phyloP scores from a whole-genome alignment of 139 green algal species.

The Chlamydomonas incerta region DNA sequence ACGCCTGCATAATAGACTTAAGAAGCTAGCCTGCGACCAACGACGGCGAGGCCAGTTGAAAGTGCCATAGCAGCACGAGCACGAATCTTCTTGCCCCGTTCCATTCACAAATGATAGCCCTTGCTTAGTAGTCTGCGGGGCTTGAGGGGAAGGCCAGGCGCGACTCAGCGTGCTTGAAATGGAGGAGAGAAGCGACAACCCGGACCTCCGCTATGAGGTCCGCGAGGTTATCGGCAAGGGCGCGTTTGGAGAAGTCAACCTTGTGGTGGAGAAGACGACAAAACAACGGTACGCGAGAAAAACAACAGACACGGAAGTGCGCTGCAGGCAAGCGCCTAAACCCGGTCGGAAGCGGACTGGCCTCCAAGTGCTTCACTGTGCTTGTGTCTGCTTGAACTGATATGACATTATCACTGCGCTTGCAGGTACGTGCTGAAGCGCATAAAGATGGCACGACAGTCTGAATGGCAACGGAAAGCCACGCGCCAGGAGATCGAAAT shows the following conservation, averaged over 20 bases:
- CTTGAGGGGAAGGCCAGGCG: too few relatives aligned
- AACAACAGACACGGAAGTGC: too few relatives aligned
- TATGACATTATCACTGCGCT: neutral
- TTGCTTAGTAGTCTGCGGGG: neutral
- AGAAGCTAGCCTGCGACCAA: too few relatives aligned
- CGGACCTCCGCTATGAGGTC: constrained; percentile 47
- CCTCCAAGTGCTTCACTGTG: neutral
- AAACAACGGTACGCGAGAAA: constrained; percentile 42
- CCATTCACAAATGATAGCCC: neutral
- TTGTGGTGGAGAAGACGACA: constrained; percentile 50
- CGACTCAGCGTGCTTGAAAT: neutral
- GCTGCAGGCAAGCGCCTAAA: too few relatives aligned
- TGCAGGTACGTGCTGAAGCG: constrained; percentile 70
- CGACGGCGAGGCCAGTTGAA: neutral
- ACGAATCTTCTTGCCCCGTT: neutral
- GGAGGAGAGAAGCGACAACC: neutral
- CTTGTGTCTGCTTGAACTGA: neutral
- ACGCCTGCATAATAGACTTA: too few relatives aligned
- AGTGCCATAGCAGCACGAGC: neutral
- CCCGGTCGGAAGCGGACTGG: neutral
- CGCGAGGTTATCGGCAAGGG: constrained; percentile 65
- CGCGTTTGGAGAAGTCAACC: constrained; percentile 62
- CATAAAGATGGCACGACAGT: constrained; percentile 67
- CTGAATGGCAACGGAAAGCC: constrained; percentile 67
- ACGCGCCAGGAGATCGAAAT: constrained; percentile 70